Evolutionary conservation across 257 asterid species (phyloP).

Genomic region (Avicennia marina): DNA sequence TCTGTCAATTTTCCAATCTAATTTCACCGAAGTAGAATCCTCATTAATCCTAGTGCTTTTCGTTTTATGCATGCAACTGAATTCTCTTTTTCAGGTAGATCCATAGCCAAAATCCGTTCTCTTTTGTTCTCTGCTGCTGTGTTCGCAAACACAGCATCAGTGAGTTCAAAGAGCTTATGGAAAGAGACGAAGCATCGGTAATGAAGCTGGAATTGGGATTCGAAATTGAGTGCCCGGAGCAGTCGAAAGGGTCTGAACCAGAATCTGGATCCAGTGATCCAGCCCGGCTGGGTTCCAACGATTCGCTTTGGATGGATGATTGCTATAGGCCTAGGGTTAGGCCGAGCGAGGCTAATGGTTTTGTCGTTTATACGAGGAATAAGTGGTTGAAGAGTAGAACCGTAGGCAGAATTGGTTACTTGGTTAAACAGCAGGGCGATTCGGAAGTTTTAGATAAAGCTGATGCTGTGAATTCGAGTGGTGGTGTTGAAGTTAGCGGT

Average conservation of each 20-base stretch:
- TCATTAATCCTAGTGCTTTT: slow-evolving; percentile 3
- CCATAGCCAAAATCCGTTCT: slow-evolving; percentile 17
- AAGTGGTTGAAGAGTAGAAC: slow-evolving; percentile 49
- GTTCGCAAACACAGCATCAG: too few species aligned
- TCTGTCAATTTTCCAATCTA: too few species aligned
- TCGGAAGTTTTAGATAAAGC: slow-evolving; percentile 19
- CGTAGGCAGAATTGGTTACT: slow-evolving; percentile 23
- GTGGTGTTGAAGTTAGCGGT: slow-evolving; percentile 16
- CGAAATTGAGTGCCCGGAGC: slow-evolving; percentile 20
- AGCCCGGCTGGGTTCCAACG: slow-evolving; percentile 27
- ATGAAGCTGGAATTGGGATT: slow-evolving; percentile 50
- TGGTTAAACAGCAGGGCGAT: slow-evolving; percentile 20
- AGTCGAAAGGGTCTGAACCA: slow-evolving; percentile 17
- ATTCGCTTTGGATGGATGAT: slow-evolving; percentile 31
- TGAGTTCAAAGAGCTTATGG: slow-evolving; percentile 22
- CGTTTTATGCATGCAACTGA: slow-evolving; percentile 28
- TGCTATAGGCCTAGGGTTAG: slow-evolving; percentile 34
- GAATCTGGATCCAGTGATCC: slow-evolving; percentile 20
- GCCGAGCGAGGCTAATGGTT: slow-evolving; percentile 52
- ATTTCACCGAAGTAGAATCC: slow-evolving; percentile 4
- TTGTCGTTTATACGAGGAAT: slow-evolving; percentile 63
- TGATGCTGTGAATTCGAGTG: slow-evolving; percentile 20
- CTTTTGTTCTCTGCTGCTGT: slow-evolving; percentile 28
- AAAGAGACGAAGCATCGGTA: slow-evolving; percentile 16
- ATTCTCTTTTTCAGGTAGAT: slow-evolving; percentile 25